Conservation (phyloP, 2,329 filamentous ascomycete species). For the Chrysoporthe puriensis region DNA sequence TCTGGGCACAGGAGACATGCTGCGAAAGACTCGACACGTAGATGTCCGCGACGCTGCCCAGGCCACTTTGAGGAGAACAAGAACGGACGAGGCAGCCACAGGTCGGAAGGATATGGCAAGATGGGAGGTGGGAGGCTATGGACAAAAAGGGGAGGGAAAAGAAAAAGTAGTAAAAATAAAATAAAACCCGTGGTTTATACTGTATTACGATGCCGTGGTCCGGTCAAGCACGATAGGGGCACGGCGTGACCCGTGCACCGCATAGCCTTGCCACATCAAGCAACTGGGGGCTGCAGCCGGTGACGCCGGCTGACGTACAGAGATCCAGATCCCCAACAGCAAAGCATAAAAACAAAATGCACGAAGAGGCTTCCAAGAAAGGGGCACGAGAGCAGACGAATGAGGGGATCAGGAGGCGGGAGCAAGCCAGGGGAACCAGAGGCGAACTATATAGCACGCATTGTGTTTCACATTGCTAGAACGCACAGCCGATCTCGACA, state of each 20-base stretch:
- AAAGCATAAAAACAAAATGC: background rate
- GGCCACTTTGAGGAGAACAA: background rate
- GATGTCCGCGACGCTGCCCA: background rate
- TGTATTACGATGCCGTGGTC: background rate
- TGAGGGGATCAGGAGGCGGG: background rate
- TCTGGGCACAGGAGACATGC: background rate
- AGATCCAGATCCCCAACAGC: background rate
- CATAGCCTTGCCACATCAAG: slow-evolving; percentile 1
- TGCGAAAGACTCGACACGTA: background rate
- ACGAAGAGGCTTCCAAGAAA: too few species aligned
- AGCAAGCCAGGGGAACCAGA: background rate
- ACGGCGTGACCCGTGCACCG: background rate
- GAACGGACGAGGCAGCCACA: background rate
- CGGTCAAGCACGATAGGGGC: background rate
- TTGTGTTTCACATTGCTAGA: background rate
- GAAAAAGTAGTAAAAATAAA: too few species aligned
- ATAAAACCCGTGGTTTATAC: background rate
- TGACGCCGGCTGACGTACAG: background rate
- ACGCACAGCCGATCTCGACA: background rate
- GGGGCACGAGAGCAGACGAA: background rate
- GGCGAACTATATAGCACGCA: background rate
- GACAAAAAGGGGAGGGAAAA: background rate
- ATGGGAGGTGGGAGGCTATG: background rate
- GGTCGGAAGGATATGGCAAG: background rate
- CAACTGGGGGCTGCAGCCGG: background rate